Evolutionary conservation across 306 rosid species (phyloP), one percentile per base, ranked within the genome.

Genomic region (Neltuma alba): DNA sequence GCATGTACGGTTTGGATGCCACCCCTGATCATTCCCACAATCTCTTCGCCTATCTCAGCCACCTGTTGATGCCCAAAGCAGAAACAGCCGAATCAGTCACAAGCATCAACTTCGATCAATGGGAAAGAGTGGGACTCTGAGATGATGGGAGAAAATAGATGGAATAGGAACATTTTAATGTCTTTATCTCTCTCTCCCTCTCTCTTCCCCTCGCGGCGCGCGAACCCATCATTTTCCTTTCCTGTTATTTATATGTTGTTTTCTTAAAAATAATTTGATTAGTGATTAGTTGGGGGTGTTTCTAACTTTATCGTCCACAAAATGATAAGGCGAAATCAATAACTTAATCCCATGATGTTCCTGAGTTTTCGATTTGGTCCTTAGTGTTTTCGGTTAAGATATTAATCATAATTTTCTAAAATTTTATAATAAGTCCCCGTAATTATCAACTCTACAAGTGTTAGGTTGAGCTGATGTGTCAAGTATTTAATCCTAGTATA

Each of bases 1-100:
- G 61, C 99, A 95, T 9, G 99, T 89, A 93, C 99, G 64, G 94
- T 95, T 83, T 95, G 93, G 87, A 93, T 90, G 85, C 98, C 91
- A 25, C 99, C 99, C 14, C 99, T 84, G 23, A 89, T 89, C 94
- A 95, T 89, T 21, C 99, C 99, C 0, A 91, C 97, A 20, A 92
- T 90, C 72, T 91, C 91, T 12, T 89, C 76, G 1, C 76, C 94
- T 16, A 87, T 55, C 70, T 88, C 92, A 3, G 99, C 99, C 42
- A 95, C 92, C 99, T 95, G 88, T 30, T 38, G 67, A 28, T 20
- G n/a, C 48, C 48, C 21, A 63, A 36, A 42, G 16, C 28, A 36
- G 40, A 1, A 23, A 64, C 25, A 23, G 36, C n/a, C 6, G 57
- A 31, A 74, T 75, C 16, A 60, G 55, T 9, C 2, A n/a, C 57